Base-by-base conservation (phyloP, 2,329 filamentous ascomycete genomes). In the Aureobasidium lini region DNA sequence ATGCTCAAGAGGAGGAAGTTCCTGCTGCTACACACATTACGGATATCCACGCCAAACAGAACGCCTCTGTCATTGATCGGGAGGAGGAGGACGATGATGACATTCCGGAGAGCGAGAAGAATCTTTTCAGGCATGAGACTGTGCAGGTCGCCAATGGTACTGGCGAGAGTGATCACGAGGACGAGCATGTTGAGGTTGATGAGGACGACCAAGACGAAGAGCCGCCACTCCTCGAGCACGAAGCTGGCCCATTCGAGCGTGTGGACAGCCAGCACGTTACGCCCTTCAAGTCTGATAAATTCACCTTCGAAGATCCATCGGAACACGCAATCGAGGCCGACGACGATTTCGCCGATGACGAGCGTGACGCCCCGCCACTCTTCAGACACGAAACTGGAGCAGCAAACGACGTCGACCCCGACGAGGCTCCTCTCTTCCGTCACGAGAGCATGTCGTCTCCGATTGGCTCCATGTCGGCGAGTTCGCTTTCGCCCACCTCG, bases 331-430 rank as follows among this genome's bases (percentile, higher is more conserved):
- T 40, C 23, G 52, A 57, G 18, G 36, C 36, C 7, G 52, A 57
- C 31, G 56, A 49, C 11, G 50, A 57, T 8, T 29, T 48, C 34
- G 50, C 53, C 8, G 53, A 47, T 11, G 59, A 61, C n/a, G 59
- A 50, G 15, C 23, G 23, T 10, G 47, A 54, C n/a, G 31, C 32
- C 47, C 9, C 39, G 11, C 74, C 72, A 18, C 66, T 75, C 1
- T 64, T 75, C 44, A 67, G 68, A 23, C 73, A 76, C 40, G 73
- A 76, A 62, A 69, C 69, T 57, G 61, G 68, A 62, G 63, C 59
- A 15, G 62, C 37, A 37, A 53, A 8, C 32, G 46, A 53, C 32
- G 2, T 36, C 1, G 57, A 53, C 13, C 48, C 47, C 2, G 57
- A 59, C 3, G 65, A 16, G 60, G 65, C 66, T 6, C 71, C 69